These are phyloP conservation scores for Boletus reticuloceps DNA, from an alignment of 768 basidiomycete genomes.

Conservation along the genomic window DNA sequence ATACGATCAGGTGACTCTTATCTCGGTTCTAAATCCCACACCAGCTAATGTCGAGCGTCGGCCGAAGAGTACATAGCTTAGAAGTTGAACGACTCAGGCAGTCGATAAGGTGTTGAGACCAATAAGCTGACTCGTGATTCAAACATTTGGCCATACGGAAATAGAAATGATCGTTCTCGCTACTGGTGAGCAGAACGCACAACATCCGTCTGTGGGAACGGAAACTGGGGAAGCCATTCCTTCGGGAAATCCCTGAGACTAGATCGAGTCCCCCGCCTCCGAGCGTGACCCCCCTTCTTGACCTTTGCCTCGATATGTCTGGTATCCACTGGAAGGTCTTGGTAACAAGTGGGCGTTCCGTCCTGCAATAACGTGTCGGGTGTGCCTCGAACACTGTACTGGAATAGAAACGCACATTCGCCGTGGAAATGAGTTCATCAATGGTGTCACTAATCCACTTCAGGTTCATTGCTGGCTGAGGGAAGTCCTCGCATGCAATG, in stretches of 20 bases:
- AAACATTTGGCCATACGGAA: neutral
- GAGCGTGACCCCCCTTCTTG: constrained; percentile 63
- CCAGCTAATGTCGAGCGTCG: no score
- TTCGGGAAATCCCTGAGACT: constrained; percentile 78
- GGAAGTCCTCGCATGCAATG: constrained; percentile 88
- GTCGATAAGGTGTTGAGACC: no score
- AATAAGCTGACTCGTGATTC: constrained; percentile 1
- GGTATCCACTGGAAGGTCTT: constrained; percentile 74
- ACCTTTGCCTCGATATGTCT: constrained; percentile 75
- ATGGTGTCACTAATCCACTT: constrained; percentile 92
- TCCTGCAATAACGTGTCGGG: constrained; percentile 22
- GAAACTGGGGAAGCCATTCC: constrained; percentile 67
- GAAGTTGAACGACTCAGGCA: no score
- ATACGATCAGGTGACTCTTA: no score
- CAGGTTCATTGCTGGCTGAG: constrained; percentile 79
- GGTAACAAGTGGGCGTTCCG: constrained; percentile 42
- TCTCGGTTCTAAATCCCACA: no score
- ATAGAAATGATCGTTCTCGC: constrained; percentile 3
- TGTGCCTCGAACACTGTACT: constrained; percentile 2
- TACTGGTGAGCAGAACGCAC: constrained; percentile 8
- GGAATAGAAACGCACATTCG: constrained; percentile 64
- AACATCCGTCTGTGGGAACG: constrained; percentile 4
- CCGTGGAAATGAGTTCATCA: constrained; percentile 72
- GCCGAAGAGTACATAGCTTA: no score
- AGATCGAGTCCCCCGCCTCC: constrained; percentile 54